Percentiles rank a stretch among this genome's conserved stretches.
Conservation (phyloP, 1,284 basidiomycete species). For the Fomitopsis palustris region DNA sequence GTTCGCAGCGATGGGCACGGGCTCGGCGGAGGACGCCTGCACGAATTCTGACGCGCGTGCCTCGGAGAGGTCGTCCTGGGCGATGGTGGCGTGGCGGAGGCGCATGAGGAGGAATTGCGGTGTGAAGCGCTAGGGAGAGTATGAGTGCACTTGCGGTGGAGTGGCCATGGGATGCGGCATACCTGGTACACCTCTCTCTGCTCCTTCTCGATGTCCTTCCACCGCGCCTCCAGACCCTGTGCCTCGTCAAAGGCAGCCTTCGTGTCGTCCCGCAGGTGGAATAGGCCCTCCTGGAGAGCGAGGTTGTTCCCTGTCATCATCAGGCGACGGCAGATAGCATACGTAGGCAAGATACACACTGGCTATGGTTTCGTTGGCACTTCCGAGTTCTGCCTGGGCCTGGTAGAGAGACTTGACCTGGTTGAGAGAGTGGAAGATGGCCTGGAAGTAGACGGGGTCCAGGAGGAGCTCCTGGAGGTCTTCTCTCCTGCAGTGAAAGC, state of each 20-base stretch:
- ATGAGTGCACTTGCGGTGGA: neutral
- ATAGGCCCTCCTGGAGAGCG: conserved; percentile 68
- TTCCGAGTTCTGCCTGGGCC: conserved; percentile 72
- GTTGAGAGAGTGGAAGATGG: conserved; percentile 76
- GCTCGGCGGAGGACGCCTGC: conserved; percentile 43
- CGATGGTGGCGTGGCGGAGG: conserved; percentile 79
- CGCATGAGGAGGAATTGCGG: conserved; percentile 86
- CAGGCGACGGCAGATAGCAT: neutral
- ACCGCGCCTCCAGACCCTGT: conserved; percentile 71
- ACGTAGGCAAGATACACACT: conserved; percentile 45
- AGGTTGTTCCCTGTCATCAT: conserved; percentile 63
- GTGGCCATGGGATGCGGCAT: conserved; percentile 14
- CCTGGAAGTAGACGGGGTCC: conserved; percentile 83
- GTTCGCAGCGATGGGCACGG: conserved; percentile 30
- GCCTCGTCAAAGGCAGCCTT: conserved; percentile 84
- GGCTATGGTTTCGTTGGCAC: conserved; percentile 82
- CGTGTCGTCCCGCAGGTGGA: conserved; percentile 73
- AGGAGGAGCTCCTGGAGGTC: conserved; percentile 85
- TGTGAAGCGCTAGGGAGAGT: conserved; percentile 61
- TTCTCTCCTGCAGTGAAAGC: conserved; percentile 52
- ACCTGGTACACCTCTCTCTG: conserved; percentile 89
- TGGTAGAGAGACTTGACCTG: conserved; percentile 72
- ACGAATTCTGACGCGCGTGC: conserved; percentile 78
- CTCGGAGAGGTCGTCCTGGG: conserved; percentile 88
- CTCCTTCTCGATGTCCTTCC: conserved; percentile 83